Evolutionary conservation across 768 basidiomycete genomes (phyloP), one percentile per base, ranked within the genome.

Genomic region (Lentinula lateritia): DNA sequence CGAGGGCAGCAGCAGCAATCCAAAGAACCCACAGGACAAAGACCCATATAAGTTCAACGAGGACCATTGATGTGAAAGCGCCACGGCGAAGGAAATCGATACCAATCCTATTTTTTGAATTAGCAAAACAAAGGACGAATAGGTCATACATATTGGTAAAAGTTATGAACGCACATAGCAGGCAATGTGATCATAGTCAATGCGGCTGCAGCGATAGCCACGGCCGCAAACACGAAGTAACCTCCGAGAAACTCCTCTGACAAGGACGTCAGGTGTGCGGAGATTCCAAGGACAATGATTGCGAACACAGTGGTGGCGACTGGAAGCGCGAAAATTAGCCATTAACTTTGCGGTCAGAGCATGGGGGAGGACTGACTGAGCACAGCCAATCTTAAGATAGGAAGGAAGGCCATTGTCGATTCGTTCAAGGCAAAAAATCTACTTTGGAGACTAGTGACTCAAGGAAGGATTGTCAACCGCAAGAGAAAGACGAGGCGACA

Each of bases 231-330:
- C 5, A 43, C 48, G 23, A 62, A 65, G 53, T 62, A 65, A 13
- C 18, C 56, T 10, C 18, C 43, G 13, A 60, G 43, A 60, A 16
- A 56, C 12, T 42, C 57, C 13, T 38, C 57, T 2, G 64, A 62
- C 28, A 62, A 36, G 28, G 39, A 60, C 18, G 42, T 48, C 16
- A 66, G 46, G 38, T 58, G 65, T 53, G 63, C 63, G 36, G 58
- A 61, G 41, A 66, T 32, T 6, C 65, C 66, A n/a, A 68, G 35
- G 18, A 73, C 64, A 55, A 76, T 70, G 48, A 71, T 57, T 13
- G 75, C 63, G 61, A 74, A 70, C 12, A 72, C 38, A 18, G 61
- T 28, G 13, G 38, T 43, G 12, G 39, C 41, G 55, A 56, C 55
- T 55, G 23, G 20, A 53, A 35, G 13, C 20, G 12, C 9, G 35